phyloP scores from a whole-genome alignment of 106 monocot species.

The Acorus gramineus region DNA sequence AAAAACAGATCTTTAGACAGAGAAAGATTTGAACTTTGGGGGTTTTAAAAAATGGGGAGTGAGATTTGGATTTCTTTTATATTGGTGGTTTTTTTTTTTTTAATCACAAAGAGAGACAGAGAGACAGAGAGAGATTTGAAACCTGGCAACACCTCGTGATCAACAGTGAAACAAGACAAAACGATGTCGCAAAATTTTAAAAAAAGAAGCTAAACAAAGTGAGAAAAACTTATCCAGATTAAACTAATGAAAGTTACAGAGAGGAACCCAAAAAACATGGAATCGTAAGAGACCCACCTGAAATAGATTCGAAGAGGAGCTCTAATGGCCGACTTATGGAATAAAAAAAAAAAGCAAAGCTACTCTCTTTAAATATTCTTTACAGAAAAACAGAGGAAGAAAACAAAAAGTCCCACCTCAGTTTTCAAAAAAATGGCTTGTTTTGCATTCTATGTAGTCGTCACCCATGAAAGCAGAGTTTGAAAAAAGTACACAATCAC shows the following conservation, averaged over 20 bases:
- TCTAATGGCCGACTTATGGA: too few relatives aligned
- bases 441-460: too few relatives aligned
- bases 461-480: too few relatives aligned
- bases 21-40: background rate
- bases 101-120: background rate
- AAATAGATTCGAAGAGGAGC: too few relatives aligned
- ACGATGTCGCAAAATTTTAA: slow-evolving; percentile 15
- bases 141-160: slow-evolving; percentile 36
- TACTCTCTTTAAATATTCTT: slow-evolving; percentile 4
- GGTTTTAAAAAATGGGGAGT: background rate
- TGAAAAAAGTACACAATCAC: too few relatives aligned
- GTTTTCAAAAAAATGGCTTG: background rate
- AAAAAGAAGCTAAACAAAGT: background rate
- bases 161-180: slow-evolving; percentile 41
- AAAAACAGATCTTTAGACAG: background rate
- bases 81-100: too few relatives aligned
- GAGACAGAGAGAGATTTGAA: background rate
- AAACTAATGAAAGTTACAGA: too few relatives aligned
- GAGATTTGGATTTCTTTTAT: too few relatives aligned
- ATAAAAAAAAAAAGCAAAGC: background rate
- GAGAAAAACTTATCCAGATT: background rate
- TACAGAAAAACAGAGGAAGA: slow-evolving; percentile 1
- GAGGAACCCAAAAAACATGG: too few relatives aligned
- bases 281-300: too few relatives aligned
- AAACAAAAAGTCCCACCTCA: background rate